Percentiles rank a stretch among this genome's conserved stretches.
These are phyloP conservation scores for Dactylellina haptotyla DNA, from an alignment of 2,329 filamentous ascomycete species.

Conservation along the genomic window DNA sequence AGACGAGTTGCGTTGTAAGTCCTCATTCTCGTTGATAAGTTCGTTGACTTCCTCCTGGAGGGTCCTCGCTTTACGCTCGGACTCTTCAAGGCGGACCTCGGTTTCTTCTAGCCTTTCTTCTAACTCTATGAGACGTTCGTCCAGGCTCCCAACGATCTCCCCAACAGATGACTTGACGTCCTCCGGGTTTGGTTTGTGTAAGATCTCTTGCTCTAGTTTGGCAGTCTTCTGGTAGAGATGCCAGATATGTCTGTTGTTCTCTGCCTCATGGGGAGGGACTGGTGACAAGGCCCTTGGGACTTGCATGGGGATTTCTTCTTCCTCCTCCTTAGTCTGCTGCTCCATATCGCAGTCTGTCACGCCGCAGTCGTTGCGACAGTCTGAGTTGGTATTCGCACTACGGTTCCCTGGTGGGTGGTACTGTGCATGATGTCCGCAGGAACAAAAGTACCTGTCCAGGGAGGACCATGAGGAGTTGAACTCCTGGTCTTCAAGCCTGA, in stretches of 20 bases:
- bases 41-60: conserved; percentile 51
- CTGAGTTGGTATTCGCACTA: conserved; percentile 26
- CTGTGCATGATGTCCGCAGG: conserved; percentile 53
- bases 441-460: conserved; percentile 54
- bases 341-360: conserved; percentile 49
- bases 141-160: conserved; percentile 28
- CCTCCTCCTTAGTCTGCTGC: conserved; percentile 10
- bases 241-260: conserved; percentile 52
- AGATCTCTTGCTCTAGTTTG: conserved; percentile 48
- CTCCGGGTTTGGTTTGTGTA: conserved; percentile 38
- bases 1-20: conserved; percentile 26
- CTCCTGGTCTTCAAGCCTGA: conserved; percentile 32
- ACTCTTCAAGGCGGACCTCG: conserved; percentile 49
- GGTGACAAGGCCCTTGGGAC: conserved; percentile 41
- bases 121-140: conserved; percentile 38
- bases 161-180: conserved; percentile 39
- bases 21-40: conserved; percentile 38
- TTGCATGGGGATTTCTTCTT: conserved; percentile 29
- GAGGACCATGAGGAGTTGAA: conserved; percentile 50
- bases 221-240: conserved; percentile 53
- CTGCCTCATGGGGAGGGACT: conserved; percentile 37
- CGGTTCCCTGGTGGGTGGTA: conserved; percentile 45
- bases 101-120: conserved; percentile 42
- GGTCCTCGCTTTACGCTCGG: conserved; percentile 28
- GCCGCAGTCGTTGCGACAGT: conserved; percentile 6